Evolutionary conservation across 139 green algal species (phyloP).

Genomic region (Monoraphidium neglectum): DNA sequence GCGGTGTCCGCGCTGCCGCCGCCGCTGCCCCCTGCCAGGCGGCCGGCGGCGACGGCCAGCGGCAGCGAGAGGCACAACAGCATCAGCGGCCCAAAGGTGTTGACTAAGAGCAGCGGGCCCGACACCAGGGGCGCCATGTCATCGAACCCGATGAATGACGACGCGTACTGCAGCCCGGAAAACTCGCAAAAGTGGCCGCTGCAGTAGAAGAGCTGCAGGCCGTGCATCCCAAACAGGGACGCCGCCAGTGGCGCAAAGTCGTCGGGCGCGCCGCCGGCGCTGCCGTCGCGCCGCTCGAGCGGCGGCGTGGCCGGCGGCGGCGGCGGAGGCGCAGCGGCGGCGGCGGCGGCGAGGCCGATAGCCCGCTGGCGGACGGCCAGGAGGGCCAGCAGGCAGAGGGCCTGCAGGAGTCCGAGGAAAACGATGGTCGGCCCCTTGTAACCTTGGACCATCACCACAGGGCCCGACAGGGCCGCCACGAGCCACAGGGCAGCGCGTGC

Average conservation of each 20-base stretch:
- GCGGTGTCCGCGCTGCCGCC: not conserved
- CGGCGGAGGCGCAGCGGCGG: not conserved
- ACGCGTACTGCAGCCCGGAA: constrained; percentile 84
- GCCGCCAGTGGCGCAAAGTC: not conserved
- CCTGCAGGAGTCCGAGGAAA: constrained; percentile 39
- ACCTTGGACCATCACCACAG: constrained; percentile 50
- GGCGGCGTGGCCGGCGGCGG: not conserved
- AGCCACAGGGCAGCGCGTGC: constrained; percentile 7
- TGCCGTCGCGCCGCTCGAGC: not conserved
- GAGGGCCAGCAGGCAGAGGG: constrained; percentile 14
- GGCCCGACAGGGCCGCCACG: constrained; percentile 11
- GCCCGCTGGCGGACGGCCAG: not conserved
- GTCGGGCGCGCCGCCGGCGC: not conserved
- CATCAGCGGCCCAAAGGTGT: constrained; percentile 78
- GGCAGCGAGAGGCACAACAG: constrained; percentile 42
- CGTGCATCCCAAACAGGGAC: constrained; percentile 20
- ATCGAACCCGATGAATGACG: constrained; percentile 85
- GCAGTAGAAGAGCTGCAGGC: constrained; percentile 72
- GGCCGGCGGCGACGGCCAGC: constrained; percentile 7
- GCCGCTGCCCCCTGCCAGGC: not conserved
- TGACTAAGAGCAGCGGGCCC: constrained; percentile 65
- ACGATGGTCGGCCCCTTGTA: constrained; percentile 37
- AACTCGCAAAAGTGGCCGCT: constrained; percentile 93
- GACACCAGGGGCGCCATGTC: constrained; percentile 66
- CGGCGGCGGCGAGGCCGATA: not conserved